These are phyloP conservation scores for Cytidiella melzeri DNA, from an alignment of 768 basidiomycete species.

Conservation along the genomic window DNA sequence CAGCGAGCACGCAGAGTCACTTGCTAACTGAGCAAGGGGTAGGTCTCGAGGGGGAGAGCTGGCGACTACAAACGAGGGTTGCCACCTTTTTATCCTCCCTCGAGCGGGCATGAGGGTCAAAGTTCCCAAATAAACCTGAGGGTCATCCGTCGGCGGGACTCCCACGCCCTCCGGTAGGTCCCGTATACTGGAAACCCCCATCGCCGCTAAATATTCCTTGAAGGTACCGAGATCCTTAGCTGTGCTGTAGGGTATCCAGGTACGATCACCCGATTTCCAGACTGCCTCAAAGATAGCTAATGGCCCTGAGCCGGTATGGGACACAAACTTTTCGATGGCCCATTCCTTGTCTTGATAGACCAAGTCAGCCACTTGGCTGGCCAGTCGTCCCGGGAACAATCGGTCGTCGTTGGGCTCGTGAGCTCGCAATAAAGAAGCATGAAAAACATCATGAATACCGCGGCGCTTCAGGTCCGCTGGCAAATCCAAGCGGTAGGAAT, in stretches of 20 bases:
- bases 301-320: conserved; percentile 23
- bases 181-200: too few relatives aligned
- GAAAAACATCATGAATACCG: conserved; percentile 26
- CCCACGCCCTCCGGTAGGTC: too few relatives aligned
- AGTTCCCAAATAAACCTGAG: conserved; percentile 2
- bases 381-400: conserved; percentile 23
- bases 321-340: conserved; percentile 21
- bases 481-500: conserved; percentile 21
- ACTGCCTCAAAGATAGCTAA: too few relatives aligned
- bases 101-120: neutral
- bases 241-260: conserved; percentile 28
- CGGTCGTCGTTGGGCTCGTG: conserved; percentile 32
- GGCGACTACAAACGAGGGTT: too few relatives aligned
- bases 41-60: too few relatives aligned
- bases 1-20: too few relatives aligned
- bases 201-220: too few relatives aligned
- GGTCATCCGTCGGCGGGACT: conserved; percentile 3
- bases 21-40: too few relatives aligned
- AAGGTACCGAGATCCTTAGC: conserved; percentile 12
- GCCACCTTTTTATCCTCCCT: too few relatives aligned
- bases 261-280: conserved; percentile 30
- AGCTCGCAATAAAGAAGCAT: conserved; percentile 22
- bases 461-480: conserved; percentile 19
- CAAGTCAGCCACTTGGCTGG: conserved; percentile 18
- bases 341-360: too few relatives aligned